Evolutionary conservation across 2,329 filamentous ascomycete species (phyloP), one percentile per base, ranked within the genome.

Genomic region (Phyllosticta citriasiana): DNA sequence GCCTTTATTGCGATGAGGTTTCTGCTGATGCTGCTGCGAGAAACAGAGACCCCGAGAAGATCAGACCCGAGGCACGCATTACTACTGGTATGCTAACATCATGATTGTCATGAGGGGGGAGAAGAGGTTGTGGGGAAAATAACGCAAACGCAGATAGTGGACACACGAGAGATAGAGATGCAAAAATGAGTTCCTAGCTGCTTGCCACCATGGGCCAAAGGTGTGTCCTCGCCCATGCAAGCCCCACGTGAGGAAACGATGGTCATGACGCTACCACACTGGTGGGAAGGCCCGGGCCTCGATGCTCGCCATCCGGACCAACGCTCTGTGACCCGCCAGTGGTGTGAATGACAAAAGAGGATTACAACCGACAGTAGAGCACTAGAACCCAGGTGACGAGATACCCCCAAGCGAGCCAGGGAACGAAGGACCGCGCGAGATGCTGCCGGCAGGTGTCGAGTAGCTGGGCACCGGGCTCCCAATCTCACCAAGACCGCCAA

Each of bases 401-500:
- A 60, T 53, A 14, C 58, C 58, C 26, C 57, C 57, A 26, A 60
- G 40, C 26, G 53, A 30, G n/a, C 53, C 55, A n/a, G 53, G 47
- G 40, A 60, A 60, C 14, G 59, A 47, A 4, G 55, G 12, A 8
- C 27, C 50, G 16, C 40, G 30, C 16, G 16, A 14, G 27, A 55
- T 56, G 27, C 53, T 50, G 8, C 60, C 56, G 4, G 57, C 57
- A 3, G 52, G 60, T 16, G 55, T 56, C 33, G 56, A 54, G 56
- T 62, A 51, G 25, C 27, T 26, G 12, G 55, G 55, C 4, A 62
- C 16, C 8, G 78, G 78, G 63, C 76, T 78, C 30, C 78, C 78
- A 66, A 80, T 79, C 69, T 79, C 77, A 53, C 78, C 78, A 30
- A 79, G 65, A 4, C 72, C 69, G 9, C 69, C 63, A 2, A 68